Evolutionary conservation across 768 basidiomycete genomes (phyloP).

Genomic region (Xerocomus brunneocitrinus): DNA sequence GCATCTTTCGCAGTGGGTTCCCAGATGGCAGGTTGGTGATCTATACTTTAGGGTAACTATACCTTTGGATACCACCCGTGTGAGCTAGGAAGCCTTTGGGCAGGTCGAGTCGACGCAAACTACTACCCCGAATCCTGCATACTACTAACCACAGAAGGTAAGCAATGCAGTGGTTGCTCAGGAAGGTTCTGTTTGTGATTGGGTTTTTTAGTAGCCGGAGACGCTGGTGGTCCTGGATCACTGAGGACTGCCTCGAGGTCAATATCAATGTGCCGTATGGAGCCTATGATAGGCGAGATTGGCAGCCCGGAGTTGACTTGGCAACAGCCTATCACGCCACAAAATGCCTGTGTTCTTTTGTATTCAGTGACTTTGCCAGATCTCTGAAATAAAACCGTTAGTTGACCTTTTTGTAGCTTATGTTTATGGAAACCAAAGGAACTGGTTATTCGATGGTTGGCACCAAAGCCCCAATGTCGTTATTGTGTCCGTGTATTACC

Average conservation of each 20-base stretch:
- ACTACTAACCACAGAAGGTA: not conserved
- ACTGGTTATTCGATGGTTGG: constrained; percentile 67
- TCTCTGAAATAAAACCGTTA: not conserved
- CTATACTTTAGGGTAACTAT: constrained; percentile 7
- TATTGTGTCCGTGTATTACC: constrained; percentile 51
- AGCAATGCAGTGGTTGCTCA: not conserved
- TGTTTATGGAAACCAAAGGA: constrained; percentile 54
- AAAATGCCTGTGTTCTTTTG: constrained; percentile 39
- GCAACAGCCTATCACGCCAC: not conserved
- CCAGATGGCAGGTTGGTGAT: constrained; percentile 23
- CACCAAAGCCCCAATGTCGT: constrained; percentile 59
- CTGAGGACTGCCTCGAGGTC: not conserved
- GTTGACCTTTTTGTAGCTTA: constrained; percentile 37
- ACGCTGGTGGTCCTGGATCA: constrained; percentile 58
- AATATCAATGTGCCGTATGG: constrained; percentile 57
- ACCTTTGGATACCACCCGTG: not conserved
- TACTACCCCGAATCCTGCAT: not conserved
- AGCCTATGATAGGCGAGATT: constrained; percentile 33
- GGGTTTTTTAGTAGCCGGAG: constrained; percentile 35
- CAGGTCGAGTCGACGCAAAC: not conserved
- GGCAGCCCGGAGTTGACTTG: constrained; percentile 9
- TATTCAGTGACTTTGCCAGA: constrained; percentile 26
- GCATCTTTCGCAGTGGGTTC: not conserved
- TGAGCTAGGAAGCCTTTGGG: not conserved
- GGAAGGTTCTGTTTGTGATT: not conserved